Base-by-base conservation (phyloP, 2,329 filamentous ascomycete species). In the Beauveria varroae region DNA sequence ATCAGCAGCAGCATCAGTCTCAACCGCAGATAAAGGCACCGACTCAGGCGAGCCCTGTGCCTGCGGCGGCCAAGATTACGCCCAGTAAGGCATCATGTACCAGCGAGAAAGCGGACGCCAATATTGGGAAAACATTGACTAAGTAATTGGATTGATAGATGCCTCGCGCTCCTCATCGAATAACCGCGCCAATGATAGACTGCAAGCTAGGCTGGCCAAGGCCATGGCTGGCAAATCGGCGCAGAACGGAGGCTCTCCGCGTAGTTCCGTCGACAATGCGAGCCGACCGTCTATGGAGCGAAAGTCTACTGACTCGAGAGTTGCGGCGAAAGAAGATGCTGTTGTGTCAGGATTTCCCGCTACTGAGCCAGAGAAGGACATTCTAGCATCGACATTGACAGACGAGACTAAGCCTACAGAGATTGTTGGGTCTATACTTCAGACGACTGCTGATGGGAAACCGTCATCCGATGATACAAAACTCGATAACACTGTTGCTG, bases 171-270 rank as follows among this genome's bases (percentile, higher is more conserved):
- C 87, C 24, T 88, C 88, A 5, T 85, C 82, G 47, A 84, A 80
- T 64, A 83, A 70, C 49, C 78, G 85, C 66, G 78, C 83, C 63
- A 95, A 91, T 74, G 92, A 96, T 68, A 86, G 92, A 57, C 79
- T 99, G 49, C 93, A 97, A 71, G 93, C 96, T 72, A 84, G 92
- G 64, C 81, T 99, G 63, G 93, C 93, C 34, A 90, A 91, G 70
- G 95, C 93, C 34, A 85, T 97, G 68, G 91, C 88, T 3, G 88
- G 88, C 63, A 91, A 89, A 69, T 83, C 81, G 57, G 63, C 65
- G 20, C 67, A 67, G 34, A 62, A 65, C 14, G 64, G 59, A 14
- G 52, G 55, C 20, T 76, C 74, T 37, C 73, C 73, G 7, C 71
- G 74, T 30, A 73, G 69, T 62, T 76, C 74, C 7, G 62, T 71